Percentiles rank a stretch among this genome's conserved stretches.
Evolutionary conservation across 2,329 filamentous ascomycete genomes (phyloP).

Genomic region (Botrytis fabae): DNA sequence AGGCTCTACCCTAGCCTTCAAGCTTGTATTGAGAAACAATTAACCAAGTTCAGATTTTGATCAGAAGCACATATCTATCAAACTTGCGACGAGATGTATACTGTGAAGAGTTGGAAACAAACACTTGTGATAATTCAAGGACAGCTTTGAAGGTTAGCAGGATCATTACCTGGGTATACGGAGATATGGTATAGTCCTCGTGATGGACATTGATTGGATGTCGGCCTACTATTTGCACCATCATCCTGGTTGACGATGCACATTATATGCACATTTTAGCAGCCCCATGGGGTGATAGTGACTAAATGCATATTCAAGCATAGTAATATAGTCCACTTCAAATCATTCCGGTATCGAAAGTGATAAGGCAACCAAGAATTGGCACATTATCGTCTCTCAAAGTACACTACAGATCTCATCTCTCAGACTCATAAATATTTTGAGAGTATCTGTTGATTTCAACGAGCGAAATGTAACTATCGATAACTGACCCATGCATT

Average conservation of each 20-base stretch:
- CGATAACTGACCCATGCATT: not conserved
- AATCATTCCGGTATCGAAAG: not conserved
- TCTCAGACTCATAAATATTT: not conserved
- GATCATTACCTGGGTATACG: slow-evolving; percentile 3
- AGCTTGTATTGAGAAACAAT: not conserved
- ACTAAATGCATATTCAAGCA: not conserved
- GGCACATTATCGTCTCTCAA: not conserved
- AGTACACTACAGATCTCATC: not conserved
- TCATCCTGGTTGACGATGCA: slow-evolving; percentile 21
- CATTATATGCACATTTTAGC: slow-evolving; percentile 12
- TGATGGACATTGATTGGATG: slow-evolving; percentile 32
- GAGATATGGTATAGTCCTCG: slow-evolving; percentile 25
- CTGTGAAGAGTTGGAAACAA: not conserved
- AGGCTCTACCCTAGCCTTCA: not conserved
- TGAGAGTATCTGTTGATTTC: not conserved
- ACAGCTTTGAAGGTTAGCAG: slow-evolving; percentile 22
- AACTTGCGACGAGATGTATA: not conserved
- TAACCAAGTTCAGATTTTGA: not conserved
- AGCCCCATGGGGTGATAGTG: not conserved
- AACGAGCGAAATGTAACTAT: not conserved
- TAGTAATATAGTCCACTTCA: not conserved
- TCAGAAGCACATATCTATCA: not conserved
- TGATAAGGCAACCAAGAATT: not conserved
- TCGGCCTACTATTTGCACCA: slow-evolving; percentile 8
- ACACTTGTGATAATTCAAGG: not conserved